Evolutionary conservation across 495 filamentous ascomycete genomes (phyloP).

Genomic region (Parmelia sp.): DNA sequence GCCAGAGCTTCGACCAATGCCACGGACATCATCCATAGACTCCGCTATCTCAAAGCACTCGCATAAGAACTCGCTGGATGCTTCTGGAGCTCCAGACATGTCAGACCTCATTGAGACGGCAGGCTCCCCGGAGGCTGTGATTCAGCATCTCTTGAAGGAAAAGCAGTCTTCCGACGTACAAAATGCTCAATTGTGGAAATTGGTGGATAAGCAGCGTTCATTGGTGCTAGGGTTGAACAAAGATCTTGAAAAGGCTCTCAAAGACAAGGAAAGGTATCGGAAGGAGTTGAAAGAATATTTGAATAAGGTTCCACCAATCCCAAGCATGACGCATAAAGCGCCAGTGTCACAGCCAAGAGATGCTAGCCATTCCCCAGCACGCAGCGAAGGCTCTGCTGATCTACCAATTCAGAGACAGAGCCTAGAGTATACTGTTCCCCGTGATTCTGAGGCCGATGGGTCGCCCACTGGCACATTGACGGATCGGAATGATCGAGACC

Average conservation of each 20-base stretch:
- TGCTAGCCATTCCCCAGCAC: slow-evolving; percentile 22
- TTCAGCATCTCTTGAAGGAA: slow-evolving; percentile 82
- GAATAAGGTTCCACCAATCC: slow-evolving; percentile 44
- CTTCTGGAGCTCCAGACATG: slow-evolving; percentile 54
- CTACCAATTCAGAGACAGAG: slow-evolving; percentile 26
- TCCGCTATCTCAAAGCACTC: slow-evolving; percentile 80
- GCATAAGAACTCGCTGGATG: slow-evolving; percentile 60
- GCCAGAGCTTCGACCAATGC: slow-evolving; percentile 42
- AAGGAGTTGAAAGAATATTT: slow-evolving; percentile 80
- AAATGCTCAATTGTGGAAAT: slow-evolving; percentile 86
- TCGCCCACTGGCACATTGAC: background rate
- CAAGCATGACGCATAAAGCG: slow-evolving; percentile 29
- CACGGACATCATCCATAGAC: slow-evolving; percentile 89
- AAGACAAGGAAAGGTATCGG: slow-evolving; percentile 91
- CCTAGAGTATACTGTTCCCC: background rate
- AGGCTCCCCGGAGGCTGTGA: slow-evolving; percentile 82
- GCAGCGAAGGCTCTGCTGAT: slow-evolving; percentile 24
- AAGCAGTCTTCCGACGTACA: slow-evolving; percentile 82
- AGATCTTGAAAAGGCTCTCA: slow-evolving; percentile 83
- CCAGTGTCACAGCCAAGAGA: slow-evolving; percentile 12
- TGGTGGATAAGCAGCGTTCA: slow-evolving; percentile 92
- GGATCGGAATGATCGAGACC: background rate
- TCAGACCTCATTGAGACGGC: slow-evolving; percentile 69
- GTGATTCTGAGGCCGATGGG: background rate
- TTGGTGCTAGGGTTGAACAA: slow-evolving; percentile 93